A percentile compares a stretch with the other conserved stretches of the same genome.
Conservation (phyloP, 257 asterid genomes). For the Penstemon newberryi region DNA sequence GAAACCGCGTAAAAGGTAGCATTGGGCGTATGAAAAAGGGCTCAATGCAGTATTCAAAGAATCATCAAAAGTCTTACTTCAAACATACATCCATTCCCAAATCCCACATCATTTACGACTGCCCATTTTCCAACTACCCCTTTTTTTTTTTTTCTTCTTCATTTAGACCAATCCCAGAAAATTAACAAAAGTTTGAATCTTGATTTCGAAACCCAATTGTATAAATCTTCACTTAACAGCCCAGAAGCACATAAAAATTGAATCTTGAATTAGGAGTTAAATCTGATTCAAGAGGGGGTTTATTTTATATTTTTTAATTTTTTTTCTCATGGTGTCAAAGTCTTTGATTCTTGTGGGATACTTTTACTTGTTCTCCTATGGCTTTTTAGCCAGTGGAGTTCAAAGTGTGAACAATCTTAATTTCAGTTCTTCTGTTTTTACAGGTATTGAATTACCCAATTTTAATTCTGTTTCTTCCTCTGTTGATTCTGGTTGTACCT, state of each 20-base stretch:
- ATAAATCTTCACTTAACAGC: neutral
- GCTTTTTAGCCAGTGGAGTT: slow-evolving; percentile 33
- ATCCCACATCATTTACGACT: slow-evolving; percentile 4
- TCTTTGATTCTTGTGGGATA: slow-evolving; percentile 30
- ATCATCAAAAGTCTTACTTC: neutral
- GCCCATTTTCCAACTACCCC: slow-evolving; percentile 9
- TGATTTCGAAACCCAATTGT: neutral
- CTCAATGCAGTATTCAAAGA: neutral
- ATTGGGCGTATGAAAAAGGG: neutral
- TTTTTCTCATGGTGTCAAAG: slow-evolving; percentile 40
- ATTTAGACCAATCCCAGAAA: neutral
- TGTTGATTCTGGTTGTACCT: slow-evolving; percentile 42
- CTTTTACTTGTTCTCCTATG: slow-evolving; percentile 36
- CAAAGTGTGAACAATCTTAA: slow-evolving; percentile 27
- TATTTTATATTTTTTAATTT: neutral
- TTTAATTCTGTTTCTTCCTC: slow-evolving; percentile 34
- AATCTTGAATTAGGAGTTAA: neutral
- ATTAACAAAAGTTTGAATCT: neutral
- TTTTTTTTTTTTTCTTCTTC: neutral
- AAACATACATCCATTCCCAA: neutral
- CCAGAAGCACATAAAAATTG: neutral
- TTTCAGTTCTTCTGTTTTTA: slow-evolving; percentile 33
- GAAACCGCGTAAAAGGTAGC: slow-evolving; percentile 27
- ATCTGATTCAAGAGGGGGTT: no score
- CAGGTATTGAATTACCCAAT: slow-evolving; percentile 50